Base-by-base conservation (phyloP, 169 alveolate genomes). In the Neospora caninum region DNA sequence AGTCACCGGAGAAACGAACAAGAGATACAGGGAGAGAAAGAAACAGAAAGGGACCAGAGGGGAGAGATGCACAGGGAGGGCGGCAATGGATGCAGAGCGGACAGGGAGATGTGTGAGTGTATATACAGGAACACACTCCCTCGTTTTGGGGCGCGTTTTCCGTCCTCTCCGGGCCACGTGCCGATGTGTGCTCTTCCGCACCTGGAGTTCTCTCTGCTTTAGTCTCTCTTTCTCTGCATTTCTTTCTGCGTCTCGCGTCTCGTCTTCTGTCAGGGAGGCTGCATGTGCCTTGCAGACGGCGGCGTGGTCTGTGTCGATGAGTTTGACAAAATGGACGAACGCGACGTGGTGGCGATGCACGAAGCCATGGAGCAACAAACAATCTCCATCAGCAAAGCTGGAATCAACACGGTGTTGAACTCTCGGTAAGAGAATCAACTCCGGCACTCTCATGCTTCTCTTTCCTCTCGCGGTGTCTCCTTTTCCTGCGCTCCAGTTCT, bases 291-390 rank as follows among this genome's bases (percentile, higher is more conserved):
- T 70, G 99, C 99, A 7, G 99, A 98, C 96, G 96, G 97, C 18
- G 97, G 99, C 34, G 99, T 99, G 45, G 99, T 99, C 10, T 99
- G 99, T 95, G 99, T 99, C 49, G 99, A 99, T 96, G 99, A 99
- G 97, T 99, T 99, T 96, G 99, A 99, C 96, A 99, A 99, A 97
- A 99, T 99, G 99, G 97, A 99, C 92, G 98, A 99, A 58, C 99
- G 99, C 94, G 99, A 99, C 95, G 98, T 99, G 91, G 99, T 99
- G 9, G 99, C 99, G 92, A 99, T 99, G 93, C 99, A 99, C 95
- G 99, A 99, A 96, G 99, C 99, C 36, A 99, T 99, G 99, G 99
- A 99, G 96, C 99, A 99, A 97, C 99, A 99, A 96, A 99, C 99
- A 18, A 99, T 99, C 42, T 98, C 99, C 45, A 99, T 99, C 91